Percentiles rank a stretch among this genome's conserved stretches.
Evolutionary conservation across 2,329 filamentous ascomycete genomes (phyloP).

Genomic region (Ascosphaera aggregata): DNA sequence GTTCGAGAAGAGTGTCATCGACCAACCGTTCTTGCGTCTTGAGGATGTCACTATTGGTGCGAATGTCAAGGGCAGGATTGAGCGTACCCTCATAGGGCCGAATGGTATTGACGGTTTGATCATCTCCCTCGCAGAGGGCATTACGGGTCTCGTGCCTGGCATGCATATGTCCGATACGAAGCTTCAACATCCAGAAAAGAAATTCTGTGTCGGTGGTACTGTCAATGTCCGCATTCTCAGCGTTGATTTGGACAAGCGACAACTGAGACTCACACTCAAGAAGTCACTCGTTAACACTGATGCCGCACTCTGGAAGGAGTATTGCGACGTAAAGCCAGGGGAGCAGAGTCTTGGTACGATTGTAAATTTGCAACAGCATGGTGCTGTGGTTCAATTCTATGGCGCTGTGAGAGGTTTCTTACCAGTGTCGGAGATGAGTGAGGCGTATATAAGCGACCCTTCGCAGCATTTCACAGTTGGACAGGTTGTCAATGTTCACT

Average conservation of each 20-base stretch:
- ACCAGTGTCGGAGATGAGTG: conserved; percentile 92
- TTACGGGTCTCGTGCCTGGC: conserved; percentile 71
- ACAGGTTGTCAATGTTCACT: conserved; percentile 76
- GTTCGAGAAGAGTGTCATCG: conserved; percentile 56
- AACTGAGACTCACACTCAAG: conserved; percentile 75
- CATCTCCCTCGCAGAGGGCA: conserved; percentile 62
- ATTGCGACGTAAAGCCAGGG: conserved; percentile 48
- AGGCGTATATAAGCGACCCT: conserved; percentile 79
- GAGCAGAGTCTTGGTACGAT: conserved; percentile 71
- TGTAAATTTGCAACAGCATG: conserved; percentile 51
- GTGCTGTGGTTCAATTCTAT: conserved; percentile 85
- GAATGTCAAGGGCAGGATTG: conserved; percentile 58
- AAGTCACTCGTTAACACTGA: conserved; percentile 88
- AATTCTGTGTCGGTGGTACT: conserved; percentile 67
- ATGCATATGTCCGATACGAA: conserved; percentile 73
- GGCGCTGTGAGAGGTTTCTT: conserved; percentile 64
- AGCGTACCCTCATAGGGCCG: conserved; percentile 59
- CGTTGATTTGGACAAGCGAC: conserved; percentile 47
- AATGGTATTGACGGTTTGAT: conserved; percentile 63
- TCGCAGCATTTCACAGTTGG: conserved; percentile 72
- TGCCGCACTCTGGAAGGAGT: conserved; percentile 51
- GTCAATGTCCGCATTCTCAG: conserved; percentile 75
- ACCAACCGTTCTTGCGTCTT: conserved; percentile 74
- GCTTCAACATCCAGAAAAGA: conserved; percentile 84
- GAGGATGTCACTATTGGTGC: conserved; percentile 71